A percentile compares a stretch with the other conserved stretches of the same genome.
phyloP scores from a whole-genome alignment of 345 rosid species.

The Hypericum perforatum region DNA sequence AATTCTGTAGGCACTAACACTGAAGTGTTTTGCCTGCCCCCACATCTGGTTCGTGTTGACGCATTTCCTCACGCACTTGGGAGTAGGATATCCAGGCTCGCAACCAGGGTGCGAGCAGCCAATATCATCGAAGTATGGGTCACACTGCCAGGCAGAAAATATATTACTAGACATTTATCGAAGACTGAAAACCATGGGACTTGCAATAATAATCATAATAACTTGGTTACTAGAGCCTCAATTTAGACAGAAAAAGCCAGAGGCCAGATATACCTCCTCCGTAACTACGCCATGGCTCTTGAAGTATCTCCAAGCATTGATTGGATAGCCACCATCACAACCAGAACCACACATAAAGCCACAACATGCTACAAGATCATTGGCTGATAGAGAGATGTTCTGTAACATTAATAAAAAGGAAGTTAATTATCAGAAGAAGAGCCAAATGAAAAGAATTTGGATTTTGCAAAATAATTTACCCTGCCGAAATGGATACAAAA shows the following conservation, averaged over 20 bases:
- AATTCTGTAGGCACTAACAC: conserved; percentile 62
- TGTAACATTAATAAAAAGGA: conserved; percentile 21
- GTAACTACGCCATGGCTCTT: conserved; percentile 72
- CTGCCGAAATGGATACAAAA: conserved; percentile 76
- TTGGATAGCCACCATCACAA: conserved; percentile 82
- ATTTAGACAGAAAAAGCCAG: too few species aligned
- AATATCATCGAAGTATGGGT: conserved; percentile 74
- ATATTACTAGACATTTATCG: neutral
- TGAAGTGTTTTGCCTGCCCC: conserved; percentile 67
- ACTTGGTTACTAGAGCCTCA: too few species aligned
- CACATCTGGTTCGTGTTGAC: conserved; percentile 59
- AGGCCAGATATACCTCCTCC: conserved; percentile 49
- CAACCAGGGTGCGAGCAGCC: conserved; percentile 99
- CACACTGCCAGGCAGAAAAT: conserved; percentile 43
- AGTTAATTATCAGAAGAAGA: neutral
- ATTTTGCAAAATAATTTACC: conserved; percentile 32
- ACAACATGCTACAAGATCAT: conserved; percentile 91
- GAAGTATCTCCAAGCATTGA: conserved; percentile 82
- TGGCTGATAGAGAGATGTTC: conserved; percentile 75
- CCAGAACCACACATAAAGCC: conserved; percentile 86
- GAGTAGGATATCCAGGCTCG: conserved; percentile 81
- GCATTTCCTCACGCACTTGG: conserved; percentile 67
- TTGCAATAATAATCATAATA: too few species aligned
- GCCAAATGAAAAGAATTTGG: neutral
- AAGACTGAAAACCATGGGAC: conserved; percentile 8